These are phyloP conservation scores for Styphnolobium japonicum DNA, from an alignment of 306 rosid species.

Conservation along the genomic window DNA sequence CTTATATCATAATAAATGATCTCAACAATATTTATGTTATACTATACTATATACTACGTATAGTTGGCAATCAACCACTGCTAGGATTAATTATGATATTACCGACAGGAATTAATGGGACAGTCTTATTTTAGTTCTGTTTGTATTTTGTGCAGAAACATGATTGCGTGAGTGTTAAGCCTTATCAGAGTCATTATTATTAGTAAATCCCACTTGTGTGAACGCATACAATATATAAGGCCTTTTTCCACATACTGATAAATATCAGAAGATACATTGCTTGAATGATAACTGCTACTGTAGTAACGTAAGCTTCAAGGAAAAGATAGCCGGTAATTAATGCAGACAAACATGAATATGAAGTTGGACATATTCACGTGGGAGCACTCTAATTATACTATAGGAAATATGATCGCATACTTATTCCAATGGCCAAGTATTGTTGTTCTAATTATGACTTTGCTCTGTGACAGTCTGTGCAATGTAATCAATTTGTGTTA, in stretches of 20 bases:
- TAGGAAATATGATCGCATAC: not conserved
- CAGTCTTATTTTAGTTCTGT: not conserved
- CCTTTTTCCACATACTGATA: not conserved
- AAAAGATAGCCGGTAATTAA: conserved; percentile 26
- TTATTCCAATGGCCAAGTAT: not conserved
- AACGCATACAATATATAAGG: not conserved
- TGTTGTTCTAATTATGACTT: not conserved
- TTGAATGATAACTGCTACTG: not conserved
- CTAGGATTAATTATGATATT: not conserved
- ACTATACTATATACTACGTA: not conserved
- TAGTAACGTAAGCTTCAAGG: conserved; percentile 43
- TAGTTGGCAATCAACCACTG: not conserved
- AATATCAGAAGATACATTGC: not conserved
- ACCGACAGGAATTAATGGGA: not conserved
- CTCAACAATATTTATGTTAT: not conserved
- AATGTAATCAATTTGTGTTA: not conserved
- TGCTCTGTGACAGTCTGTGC: not conserved
- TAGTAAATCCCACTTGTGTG: not conserved
- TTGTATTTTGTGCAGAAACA: not conserved
- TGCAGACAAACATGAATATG: not conserved
- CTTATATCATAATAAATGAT: not conserved
- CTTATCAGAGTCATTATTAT: not conserved
- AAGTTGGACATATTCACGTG: conserved; percentile 35
- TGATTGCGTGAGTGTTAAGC: not conserved
- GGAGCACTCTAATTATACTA: conserved; percentile 14